Percentiles rank a stretch among this genome's conserved stretches.
Conservation (phyloP, 805 yeast genomes). For the Candida arabinofermentans region DNA sequence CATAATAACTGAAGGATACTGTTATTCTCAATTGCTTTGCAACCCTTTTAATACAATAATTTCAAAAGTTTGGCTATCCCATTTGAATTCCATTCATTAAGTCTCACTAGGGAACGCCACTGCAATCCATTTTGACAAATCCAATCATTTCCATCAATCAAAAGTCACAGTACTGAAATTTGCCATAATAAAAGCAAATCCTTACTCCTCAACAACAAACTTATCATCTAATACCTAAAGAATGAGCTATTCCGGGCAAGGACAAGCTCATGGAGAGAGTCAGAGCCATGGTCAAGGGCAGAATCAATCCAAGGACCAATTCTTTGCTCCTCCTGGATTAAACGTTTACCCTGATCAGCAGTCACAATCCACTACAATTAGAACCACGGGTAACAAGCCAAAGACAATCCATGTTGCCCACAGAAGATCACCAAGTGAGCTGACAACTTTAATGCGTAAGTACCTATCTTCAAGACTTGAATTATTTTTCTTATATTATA, state of each 20-base stretch:
- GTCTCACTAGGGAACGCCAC: too few relatives aligned
- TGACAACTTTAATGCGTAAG: constrained; percentile 82
- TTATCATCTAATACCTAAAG: background rate
- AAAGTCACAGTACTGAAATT: too few relatives aligned
- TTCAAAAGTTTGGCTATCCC: too few relatives aligned
- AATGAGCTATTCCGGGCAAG: constrained; percentile 7
- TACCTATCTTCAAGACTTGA: constrained; percentile 9
- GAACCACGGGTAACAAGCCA: constrained; percentile 37
- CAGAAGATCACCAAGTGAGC: constrained; percentile 91
- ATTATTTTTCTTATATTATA: background rate
- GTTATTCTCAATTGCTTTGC: too few relatives aligned
- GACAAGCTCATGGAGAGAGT: constrained; percentile 8
- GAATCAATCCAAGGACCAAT: constrained; percentile 4
- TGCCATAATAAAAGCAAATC: too few relatives aligned
- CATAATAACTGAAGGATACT: too few relatives aligned
- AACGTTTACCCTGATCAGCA: constrained; percentile 5
- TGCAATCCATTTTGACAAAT: too few relatives aligned
- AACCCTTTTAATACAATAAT: too few relatives aligned
- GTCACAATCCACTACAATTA: constrained; percentile 30
- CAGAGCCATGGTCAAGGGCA: constrained; percentile 10
- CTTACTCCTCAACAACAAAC: too few relatives aligned
- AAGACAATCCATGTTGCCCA: constrained; percentile 89
- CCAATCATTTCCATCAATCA: too few relatives aligned
- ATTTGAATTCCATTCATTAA: too few relatives aligned
- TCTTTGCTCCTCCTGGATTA: constrained; percentile 5